These are phyloP conservation scores for Tylopilus sp. DNA, from an alignment of 1,284 basidiomycete species.

Conservation along the genomic window DNA sequence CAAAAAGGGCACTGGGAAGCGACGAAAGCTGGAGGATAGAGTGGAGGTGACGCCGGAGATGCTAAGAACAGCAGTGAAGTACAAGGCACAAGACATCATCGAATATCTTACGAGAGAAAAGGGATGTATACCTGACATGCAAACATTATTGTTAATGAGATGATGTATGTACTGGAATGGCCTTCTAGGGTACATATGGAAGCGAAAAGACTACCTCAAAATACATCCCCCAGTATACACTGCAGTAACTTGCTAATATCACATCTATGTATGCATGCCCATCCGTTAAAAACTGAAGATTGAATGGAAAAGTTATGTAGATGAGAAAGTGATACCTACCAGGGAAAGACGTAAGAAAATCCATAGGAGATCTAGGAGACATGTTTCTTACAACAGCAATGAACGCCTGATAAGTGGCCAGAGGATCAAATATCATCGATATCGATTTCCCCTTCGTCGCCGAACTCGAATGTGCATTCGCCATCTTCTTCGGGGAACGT, in stretches of 20 bases:
- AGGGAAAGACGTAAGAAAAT: conserved; percentile 12
- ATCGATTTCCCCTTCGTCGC: conserved; percentile 86
- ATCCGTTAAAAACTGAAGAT: conserved; percentile 23
- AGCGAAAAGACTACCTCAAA: conserved; percentile 11
- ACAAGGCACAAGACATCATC: conserved; percentile 73
- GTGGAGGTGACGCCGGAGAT: conserved; percentile 64
- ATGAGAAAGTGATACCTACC: conserved; percentile 21
- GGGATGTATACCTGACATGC: conserved; percentile 77
- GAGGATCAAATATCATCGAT: conserved; percentile 78
- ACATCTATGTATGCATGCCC: conserved; percentile 39
- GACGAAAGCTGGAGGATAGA: conserved; percentile 68
- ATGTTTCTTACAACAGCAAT: conserved; percentile 23
- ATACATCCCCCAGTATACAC: conserved; percentile 24
- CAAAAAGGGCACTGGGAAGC: conserved; percentile 51
- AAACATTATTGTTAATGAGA: conserved; percentile 65
- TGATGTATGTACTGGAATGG: conserved; percentile 27
- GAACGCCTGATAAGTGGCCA: conserved; percentile 17
- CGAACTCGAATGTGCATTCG: conserved; percentile 91
- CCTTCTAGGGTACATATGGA: conserved; percentile 5
- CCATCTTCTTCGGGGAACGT: conserved; percentile 92
- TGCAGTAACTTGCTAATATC: conserved; percentile 28
- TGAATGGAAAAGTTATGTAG: conserved; percentile 18
- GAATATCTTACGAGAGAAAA: conserved; percentile 83
- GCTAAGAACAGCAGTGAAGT: conserved; percentile 73
- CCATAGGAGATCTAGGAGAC: neutral